These are phyloP conservation scores for Capronia americana DNA, from an alignment of 2,329 filamentous ascomycete genomes.

Conservation along the genomic window DNA sequence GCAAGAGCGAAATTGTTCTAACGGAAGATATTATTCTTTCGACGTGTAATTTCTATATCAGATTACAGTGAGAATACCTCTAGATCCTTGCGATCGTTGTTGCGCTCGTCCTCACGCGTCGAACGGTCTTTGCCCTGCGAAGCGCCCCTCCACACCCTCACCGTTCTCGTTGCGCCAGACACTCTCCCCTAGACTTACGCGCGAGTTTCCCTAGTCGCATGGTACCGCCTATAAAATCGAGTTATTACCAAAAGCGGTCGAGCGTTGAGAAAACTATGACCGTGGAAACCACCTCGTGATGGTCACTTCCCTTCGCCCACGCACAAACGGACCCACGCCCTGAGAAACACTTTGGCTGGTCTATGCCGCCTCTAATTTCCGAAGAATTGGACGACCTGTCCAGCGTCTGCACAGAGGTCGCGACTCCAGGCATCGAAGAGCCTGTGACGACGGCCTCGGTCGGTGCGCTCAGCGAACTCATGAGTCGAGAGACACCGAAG, in stretches of 20 bases:
- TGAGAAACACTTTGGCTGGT: background rate
- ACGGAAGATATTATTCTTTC: slow-evolving; percentile 15
- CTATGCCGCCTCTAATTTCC: slow-evolving; percentile 32
- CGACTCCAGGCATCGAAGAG: background rate
- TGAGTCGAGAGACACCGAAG: slow-evolving; percentile 8
- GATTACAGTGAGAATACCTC: background rate
- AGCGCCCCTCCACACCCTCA: slow-evolving; percentile 13
- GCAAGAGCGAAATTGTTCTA: slow-evolving; percentile 10
- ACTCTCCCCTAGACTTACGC: background rate
- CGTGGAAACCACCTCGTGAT: slow-evolving; percentile 2
- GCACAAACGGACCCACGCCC: background rate
- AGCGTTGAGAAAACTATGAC: background rate
- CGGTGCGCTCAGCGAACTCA: background rate
- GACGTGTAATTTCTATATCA: slow-evolving; percentile 28
- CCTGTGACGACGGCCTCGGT: background rate
- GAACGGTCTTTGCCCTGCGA: slow-evolving; percentile 17
- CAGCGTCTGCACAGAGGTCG: slow-evolving; percentile 13
- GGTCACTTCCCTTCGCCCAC: slow-evolving; percentile 8
- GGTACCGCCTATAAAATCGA: background rate
- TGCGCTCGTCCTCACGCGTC: slow-evolving; percentile 31
- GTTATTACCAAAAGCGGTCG: background rate
- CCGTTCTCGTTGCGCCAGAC: slow-evolving; percentile 11
- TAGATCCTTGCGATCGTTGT: slow-evolving; percentile 12
- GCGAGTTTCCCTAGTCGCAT: slow-evolving; percentile 5
- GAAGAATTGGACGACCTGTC: slow-evolving; percentile 24